Evolutionary conservation across 768 basidiomycete species (phyloP), one percentile per base, ranked within the genome.

Genomic region (Pulveroboletus sp.): DNA sequence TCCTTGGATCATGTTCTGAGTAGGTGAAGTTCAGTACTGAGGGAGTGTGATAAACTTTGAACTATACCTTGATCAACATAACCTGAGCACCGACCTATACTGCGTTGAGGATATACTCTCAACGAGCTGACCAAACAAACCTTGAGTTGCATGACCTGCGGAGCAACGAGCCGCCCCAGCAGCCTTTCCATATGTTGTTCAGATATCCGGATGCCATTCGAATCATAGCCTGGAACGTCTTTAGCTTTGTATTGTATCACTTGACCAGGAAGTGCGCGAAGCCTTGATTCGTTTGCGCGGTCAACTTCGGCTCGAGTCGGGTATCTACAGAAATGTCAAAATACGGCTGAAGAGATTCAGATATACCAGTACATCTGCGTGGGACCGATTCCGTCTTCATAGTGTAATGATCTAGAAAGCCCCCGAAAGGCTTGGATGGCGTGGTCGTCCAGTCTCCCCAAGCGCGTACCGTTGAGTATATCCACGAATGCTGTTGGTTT

Each of bases 391-490:
- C 81, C 82, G 57, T 93, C 91, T 1, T 71, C 62, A 59, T 91
- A 92, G 1, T 50, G 50, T 9, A 91, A 74, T 21, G 66, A 59
- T 14, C 90, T 77, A 3, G 76, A 73, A 18, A 94, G 75, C 1
- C 56, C 56, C 40, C 67, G 65, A 69, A 96, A 91, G 5, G 73
- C 70, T 9, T 58, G 55, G 4, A 73, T 65, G 36, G 77, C 69
- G 6, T 67, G 62, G 1, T 68, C 47, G 18, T 76, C 71, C 39
- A 91, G 64, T 37, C 67, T 68, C 2, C 93, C 93, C 58, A 85
- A 84, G 17, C 93, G 82, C 84, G 95, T 87, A 46, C 81, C 77
- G 60, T 94, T 94, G 38, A 96, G 72, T 81, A 95, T 89, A 57
- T 89, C 78, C 49, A 92, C 79, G 60, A 96, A 93, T 18, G 61